Evolutionary conservation across 257 asterid genomes (phyloP).

Genomic region (Solanum okadae): DNA sequence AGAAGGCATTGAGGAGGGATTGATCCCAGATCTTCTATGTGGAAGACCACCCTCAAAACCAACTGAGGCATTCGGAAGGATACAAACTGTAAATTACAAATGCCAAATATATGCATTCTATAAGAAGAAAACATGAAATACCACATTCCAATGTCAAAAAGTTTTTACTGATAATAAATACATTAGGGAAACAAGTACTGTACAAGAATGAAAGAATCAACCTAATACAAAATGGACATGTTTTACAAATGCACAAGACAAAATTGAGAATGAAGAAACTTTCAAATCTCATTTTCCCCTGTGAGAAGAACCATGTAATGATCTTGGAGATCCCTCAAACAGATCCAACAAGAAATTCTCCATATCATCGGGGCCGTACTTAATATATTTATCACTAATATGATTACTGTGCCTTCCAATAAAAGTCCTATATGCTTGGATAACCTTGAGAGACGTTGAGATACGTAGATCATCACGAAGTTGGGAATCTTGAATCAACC

Average conservation of each 20-base stretch:
- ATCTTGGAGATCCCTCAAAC: slow-evolving; percentile 73
- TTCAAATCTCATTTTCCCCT: slow-evolving; percentile 20
- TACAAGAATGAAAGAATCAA: background rate
- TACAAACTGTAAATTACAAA: background rate
- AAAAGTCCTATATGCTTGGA: slow-evolving; percentile 77
- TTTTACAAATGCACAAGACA: background rate
- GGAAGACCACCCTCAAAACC: too few relatives aligned
- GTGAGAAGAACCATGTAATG: slow-evolving; percentile 54
- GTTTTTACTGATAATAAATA: background rate
- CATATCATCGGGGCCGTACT: slow-evolving; percentile 73
- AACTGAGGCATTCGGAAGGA: too few relatives aligned
- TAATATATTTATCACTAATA: slow-evolving; percentile 71
- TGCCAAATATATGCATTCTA: background rate
- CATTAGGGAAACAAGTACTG: background rate
- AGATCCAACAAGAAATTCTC: slow-evolving; percentile 60
- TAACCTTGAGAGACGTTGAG: slow-evolving; percentile 70
- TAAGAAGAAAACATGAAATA: background rate
- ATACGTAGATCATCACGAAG: slow-evolving; percentile 74
- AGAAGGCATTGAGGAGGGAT: too few relatives aligned
- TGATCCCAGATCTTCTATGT: background rate
- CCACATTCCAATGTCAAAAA: background rate
- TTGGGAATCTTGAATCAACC: slow-evolving; percentile 59
- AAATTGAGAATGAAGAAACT: background rate
- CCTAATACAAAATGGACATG: slow-evolving; percentile 9
- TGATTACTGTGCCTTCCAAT: slow-evolving; percentile 60